Evolutionary conservation across 176 grass and related monocot genomes (phyloP).

Genomic region (Zoysia japonica): DNA sequence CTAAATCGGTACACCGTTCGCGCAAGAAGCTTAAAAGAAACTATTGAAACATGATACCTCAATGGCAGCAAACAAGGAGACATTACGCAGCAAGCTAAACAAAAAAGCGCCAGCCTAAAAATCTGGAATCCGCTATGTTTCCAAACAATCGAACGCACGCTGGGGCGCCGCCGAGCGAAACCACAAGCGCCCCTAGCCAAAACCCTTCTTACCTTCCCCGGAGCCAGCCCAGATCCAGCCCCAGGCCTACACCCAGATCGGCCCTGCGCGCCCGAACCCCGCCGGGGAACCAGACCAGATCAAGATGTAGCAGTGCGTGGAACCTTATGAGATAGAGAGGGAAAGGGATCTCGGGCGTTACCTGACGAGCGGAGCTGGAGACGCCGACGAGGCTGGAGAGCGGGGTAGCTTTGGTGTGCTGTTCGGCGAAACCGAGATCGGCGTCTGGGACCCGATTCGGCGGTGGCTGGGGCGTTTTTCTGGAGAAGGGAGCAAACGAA

Average conservation of each 20-base stretch:
- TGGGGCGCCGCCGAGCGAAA: too few species aligned
- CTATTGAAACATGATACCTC: not conserved
- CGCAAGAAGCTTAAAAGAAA: not conserved
- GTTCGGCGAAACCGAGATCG: constrained; percentile 45
- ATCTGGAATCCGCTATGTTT: not conserved
- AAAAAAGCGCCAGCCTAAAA: not conserved
- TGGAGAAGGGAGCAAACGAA: not conserved
- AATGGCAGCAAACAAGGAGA: not conserved
- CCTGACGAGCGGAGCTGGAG: constrained; percentile 20
- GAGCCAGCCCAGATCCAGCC: constrained; percentile 28
- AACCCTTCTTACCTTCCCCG: too few species aligned
- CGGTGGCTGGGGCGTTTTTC: not conserved
- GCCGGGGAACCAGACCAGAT: constrained; percentile 29
- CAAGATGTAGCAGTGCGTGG: not conserved
- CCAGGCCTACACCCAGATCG: not conserved
- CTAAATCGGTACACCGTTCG: not conserved
- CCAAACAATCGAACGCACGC: not conserved
- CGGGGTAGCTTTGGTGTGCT: not conserved
- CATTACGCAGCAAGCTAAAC: not conserved
- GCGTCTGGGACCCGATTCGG: constrained; percentile 43
- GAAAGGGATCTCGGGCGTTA: constrained; percentile 2
- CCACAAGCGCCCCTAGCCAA: not conserved
- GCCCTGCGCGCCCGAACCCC: not conserved
- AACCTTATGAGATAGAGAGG: not conserved
- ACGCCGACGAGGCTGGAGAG: not conserved